Conservation (phyloP, 495 filamentous ascomycete species). For the Neurospora hispaniola region DNA sequence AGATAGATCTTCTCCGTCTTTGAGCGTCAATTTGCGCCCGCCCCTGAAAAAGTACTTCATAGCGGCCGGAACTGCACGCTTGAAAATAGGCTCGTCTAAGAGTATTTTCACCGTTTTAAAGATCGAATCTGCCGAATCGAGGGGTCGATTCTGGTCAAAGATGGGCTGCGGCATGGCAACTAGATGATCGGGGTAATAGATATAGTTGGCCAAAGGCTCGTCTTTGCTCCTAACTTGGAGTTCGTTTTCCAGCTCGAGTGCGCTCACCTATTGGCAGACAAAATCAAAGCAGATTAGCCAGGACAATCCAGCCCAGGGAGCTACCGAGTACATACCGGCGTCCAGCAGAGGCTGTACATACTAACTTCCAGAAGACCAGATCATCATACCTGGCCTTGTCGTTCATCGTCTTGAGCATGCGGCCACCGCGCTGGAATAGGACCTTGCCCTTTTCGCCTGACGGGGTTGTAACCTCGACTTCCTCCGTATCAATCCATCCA, state of each 20-base stretch:
- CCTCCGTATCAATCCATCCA: conserved; percentile 72
- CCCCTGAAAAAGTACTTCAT: conserved; percentile 16
- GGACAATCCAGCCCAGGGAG: background rate
- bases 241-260: conserved; percentile 51
- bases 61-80: conserved; percentile 35
- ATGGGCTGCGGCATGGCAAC: conserved; percentile 35
- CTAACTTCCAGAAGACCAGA: conserved; percentile 33
- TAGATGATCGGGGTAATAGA: conserved; percentile 89
- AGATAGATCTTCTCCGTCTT: conserved; percentile 49
- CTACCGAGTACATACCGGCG: background rate
- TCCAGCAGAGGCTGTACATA: conserved; percentile 14
- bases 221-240: conserved; percentile 38
- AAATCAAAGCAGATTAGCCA: background rate
- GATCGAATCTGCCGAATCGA: background rate
- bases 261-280: conserved; percentile 41
- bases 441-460: conserved; percentile 42
- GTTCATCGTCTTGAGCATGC: conserved; percentile 53
- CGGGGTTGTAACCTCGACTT: conserved; percentile 39
- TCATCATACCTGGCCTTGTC: conserved; percentile 24
- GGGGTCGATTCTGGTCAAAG: background rate
- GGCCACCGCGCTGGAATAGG: conserved; percentile 76
- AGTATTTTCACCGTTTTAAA: conserved; percentile 28
- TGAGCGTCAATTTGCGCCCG: background rate
- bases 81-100: conserved; percentile 54
- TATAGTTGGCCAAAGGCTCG: conserved; percentile 54